Evolutionary conservation across 768 basidiomycete species (phyloP), one percentile per base, ranked within the genome.

Genomic region (Tylopilus balloui): DNA sequence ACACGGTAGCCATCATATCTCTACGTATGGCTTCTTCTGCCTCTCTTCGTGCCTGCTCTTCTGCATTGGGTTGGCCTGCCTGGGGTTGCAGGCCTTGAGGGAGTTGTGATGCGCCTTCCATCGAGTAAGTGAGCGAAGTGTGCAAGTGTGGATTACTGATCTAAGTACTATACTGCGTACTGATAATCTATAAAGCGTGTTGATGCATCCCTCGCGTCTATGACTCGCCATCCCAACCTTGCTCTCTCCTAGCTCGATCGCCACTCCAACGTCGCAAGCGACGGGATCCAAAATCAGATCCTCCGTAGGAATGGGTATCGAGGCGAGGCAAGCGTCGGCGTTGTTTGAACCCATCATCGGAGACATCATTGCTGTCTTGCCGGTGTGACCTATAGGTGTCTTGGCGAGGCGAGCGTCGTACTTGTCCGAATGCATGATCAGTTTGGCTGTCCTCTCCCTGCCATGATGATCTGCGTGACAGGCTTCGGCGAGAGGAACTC

Each of bases 1-100:
- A 73, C 28, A 94, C 77, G 5, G 88, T 86, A 8, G 84, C 78
- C 62, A 94, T 78, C 56, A 92, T 63, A 56, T 90, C 84, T 56
- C 88, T 72, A 35, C 84, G 77, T 78, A 83, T 79, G 63, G 89
- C 76, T 53, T 89, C 88, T 52, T 90, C 87, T 46, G 84, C 79
- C 11, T 74, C 78, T 29, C 72, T 74, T 47, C 78, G 80, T 23
- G 69, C 73, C 1, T 75, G 77, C 31, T 79, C 79, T 23, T 81
- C 82, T 27, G 76, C 78, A 39, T 59, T 61, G 5, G 77, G 73
- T 38, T 80, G 79, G 20, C 75, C 77, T 12, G 52, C 44, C 24
- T 68, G 66, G 9, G 65, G 47, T 23, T 66, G 56, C 34, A 66
- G 45, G 28, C 61, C 68, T 27, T 55, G 61, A 10, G 65, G 64